phyloP scores from a whole-genome alignment of 2,329 filamentous ascomycete genomes.

The Cladophialophora carrionii region DNA sequence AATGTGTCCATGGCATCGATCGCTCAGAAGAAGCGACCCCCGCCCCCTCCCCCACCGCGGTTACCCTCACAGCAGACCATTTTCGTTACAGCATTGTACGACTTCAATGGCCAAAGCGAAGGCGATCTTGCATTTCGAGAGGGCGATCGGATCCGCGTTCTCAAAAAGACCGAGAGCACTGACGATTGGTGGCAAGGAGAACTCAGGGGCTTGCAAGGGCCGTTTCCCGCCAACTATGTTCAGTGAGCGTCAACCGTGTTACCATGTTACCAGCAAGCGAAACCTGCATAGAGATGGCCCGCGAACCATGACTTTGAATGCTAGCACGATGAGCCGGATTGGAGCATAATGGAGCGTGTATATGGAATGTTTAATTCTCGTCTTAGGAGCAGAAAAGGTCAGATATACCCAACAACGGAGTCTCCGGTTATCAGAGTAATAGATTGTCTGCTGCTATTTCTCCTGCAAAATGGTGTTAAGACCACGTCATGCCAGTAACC shows the following conservation, averaged over 20 bases:
- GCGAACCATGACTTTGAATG: background rate
- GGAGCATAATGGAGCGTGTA: background rate
- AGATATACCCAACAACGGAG: conserved; percentile 7
- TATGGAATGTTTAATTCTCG: background rate
- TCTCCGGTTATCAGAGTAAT: background rate
- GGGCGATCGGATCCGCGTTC: conserved; percentile 74
- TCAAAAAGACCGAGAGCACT: conserved; percentile 76
- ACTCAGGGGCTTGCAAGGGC: conserved; percentile 67
- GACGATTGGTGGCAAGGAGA: conserved; percentile 92
- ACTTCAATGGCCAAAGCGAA: conserved; percentile 69
- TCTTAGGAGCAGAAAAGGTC: conserved; percentile 2
- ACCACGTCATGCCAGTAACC: background rate
- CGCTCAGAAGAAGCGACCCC: conserved; percentile 74
- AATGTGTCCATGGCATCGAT: conserved; percentile 42
- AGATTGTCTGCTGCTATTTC: background rate
- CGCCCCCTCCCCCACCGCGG: conserved; percentile 70
- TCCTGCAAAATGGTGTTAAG: conserved; percentile 5
- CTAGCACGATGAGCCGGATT: background rate
- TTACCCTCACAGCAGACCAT: conserved; percentile 55
- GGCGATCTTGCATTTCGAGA: conserved; percentile 76
- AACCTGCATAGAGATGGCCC: background rate
- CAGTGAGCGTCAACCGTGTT: conserved; percentile 20
- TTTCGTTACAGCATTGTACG: conserved; percentile 73
- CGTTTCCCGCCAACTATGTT: conserved; percentile 84
- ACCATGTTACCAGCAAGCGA: conserved; percentile 1